Conservation (phyloP, 805 yeast species). For the Teunomyces lycoperdinae region DNA sequence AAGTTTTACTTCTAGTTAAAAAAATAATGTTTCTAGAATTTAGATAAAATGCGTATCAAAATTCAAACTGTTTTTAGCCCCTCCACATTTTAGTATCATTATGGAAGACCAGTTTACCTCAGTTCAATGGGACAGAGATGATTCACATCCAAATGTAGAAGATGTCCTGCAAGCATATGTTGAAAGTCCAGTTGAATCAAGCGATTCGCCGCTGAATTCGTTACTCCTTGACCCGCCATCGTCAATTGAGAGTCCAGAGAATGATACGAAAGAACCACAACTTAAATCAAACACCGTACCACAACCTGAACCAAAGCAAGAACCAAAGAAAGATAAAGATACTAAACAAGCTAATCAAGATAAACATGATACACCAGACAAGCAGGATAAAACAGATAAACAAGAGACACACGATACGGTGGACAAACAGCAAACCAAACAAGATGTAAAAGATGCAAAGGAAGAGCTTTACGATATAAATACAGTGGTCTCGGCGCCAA, state of each 20-base stretch:
- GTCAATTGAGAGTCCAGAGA: background rate
- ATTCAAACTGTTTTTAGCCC: background rate
- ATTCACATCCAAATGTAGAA: slow-evolving; percentile 14
- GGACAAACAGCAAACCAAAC: too few relatives aligned
- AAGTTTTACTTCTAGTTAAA: background rate
- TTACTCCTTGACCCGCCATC: background rate
- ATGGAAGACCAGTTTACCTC: slow-evolving; percentile 53
- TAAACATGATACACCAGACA: too few relatives aligned
- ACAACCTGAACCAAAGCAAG: background rate
- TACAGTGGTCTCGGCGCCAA: slow-evolving; percentile 54
- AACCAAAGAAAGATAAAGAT: too few relatives aligned
- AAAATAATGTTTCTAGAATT: background rate
- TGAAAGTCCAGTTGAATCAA: background rate
- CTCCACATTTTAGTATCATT: background rate
- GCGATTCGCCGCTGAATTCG: slow-evolving; percentile 1
- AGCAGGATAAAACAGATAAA: too few relatives aligned
- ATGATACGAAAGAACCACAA: background rate
- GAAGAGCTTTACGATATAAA: slow-evolving; percentile 9
- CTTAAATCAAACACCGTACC: background rate
- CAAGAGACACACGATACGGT: too few relatives aligned
- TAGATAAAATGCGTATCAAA: background rate
- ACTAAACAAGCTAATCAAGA: too few relatives aligned
- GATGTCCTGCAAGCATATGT: slow-evolving; percentile 3
- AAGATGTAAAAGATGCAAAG: too few relatives aligned
- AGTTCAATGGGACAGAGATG: slow-evolving; percentile 56